Evolutionary conservation across 306 rosid species (phyloP).

Genomic region (Pyrus betulifolia): DNA sequence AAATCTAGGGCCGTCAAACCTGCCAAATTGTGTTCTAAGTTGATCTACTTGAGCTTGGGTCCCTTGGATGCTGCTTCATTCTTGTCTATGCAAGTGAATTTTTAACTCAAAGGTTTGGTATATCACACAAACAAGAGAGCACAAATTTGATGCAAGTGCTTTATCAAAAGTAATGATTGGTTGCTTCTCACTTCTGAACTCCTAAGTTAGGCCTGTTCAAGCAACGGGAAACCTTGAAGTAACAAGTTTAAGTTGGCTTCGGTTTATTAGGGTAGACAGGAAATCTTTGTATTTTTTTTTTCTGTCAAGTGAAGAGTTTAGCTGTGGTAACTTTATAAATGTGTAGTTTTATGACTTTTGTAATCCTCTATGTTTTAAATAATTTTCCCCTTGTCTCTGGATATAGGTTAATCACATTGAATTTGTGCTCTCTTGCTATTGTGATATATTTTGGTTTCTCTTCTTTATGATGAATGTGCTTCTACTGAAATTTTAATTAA

Average conservation of each 20-base stretch:
- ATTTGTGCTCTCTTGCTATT: not conserved
- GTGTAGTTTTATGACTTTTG: not conserved
- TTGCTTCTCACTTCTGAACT: not conserved
- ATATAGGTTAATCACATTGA: not conserved
- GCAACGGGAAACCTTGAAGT: not conserved
- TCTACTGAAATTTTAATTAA: not conserved
- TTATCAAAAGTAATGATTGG: not conserved
- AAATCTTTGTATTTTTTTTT: not conserved
- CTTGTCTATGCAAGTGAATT: not conserved
- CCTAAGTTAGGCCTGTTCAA: not conserved
- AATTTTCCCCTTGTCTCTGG: not conserved
- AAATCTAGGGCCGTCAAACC: not conserved
- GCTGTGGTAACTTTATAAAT: not conserved
- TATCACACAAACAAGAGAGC: no score
- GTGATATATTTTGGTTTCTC: not conserved
- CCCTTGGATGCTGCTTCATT: not conserved
- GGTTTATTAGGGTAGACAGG: not conserved
- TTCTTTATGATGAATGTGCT: not conserved
- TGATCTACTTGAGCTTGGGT: not conserved
- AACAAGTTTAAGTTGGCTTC: no score
- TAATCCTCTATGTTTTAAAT: not conserved
- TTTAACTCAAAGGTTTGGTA: not conserved
- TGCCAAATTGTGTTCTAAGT: not conserved
- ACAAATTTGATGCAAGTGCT: not conserved
- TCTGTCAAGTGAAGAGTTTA: not conserved